Percentiles rank a stretch among this genome's conserved stretches.
Evolutionary conservation across 1,139 yeast genomes (phyloP).

Genomic region (Lodderomyces theae): DNA sequence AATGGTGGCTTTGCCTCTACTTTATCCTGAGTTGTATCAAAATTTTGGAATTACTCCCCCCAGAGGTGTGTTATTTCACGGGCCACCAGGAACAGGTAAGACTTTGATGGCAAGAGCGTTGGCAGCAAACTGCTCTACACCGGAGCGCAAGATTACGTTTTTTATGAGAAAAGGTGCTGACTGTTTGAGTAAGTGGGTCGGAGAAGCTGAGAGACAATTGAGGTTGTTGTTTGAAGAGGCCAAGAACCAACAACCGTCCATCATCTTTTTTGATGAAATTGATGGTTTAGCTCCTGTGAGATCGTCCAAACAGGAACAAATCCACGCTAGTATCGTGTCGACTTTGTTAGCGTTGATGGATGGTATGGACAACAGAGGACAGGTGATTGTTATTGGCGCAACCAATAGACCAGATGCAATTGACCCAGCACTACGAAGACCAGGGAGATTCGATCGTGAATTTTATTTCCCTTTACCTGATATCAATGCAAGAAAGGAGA

Average conservation of each 20-base stretch:
- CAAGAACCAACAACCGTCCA: conserved; percentile 90
- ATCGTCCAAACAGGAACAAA: conserved; percentile 95
- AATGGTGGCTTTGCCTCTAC: conserved; percentile 91
- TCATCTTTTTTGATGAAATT: conserved; percentile 93
- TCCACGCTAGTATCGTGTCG: conserved; percentile 95
- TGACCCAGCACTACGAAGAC: conserved; percentile 95
- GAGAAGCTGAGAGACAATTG: conserved; percentile 96
- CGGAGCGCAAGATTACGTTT: conserved; percentile 81
- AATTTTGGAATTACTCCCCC: conserved; percentile 94
- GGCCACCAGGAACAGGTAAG: conserved; percentile 99
- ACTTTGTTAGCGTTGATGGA: conserved; percentile 95
- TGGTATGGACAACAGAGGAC: conserved; percentile 97
- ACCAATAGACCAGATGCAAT: conserved; percentile 97
- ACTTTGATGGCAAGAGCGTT: conserved; percentile 97
- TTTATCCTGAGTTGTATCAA: conserved; percentile 92
- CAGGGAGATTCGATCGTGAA: conserved; percentile 97
- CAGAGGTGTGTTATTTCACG: conserved; percentile 95
- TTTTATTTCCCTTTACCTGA: conserved; percentile 95
- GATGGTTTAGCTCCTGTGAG: conserved; percentile 98
- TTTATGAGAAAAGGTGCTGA: conserved; percentile 99
- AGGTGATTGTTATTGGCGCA: conserved; percentile 96
- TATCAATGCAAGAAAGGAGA: conserved; percentile 70
- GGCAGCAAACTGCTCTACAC: conserved; percentile 90
- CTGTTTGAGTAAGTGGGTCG: conserved; percentile 96
- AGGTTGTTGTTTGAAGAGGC: conserved; percentile 93